Conservation (phyloP, 257 asterid genomes). For the Galeopsis tetrahit region DNA sequence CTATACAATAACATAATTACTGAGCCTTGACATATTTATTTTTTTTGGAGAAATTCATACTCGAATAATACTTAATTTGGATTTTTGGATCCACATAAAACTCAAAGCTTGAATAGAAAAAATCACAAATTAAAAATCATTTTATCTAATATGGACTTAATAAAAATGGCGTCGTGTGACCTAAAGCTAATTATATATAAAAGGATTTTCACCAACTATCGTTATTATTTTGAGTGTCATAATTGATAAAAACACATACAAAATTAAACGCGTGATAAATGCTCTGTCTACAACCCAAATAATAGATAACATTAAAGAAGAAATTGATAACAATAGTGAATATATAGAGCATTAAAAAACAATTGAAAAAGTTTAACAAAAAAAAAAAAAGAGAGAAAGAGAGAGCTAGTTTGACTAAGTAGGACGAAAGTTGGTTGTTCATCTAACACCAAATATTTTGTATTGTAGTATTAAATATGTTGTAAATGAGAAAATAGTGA, state of each 20-base stretch:
- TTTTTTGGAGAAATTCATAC: background rate
- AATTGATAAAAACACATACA: background rate
- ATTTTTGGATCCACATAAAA: background rate
- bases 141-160: background rate
- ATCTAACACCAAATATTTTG: conserved; percentile 22
- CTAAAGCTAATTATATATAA: background rate
- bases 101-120: background rate
- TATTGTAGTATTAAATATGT: conserved; percentile 14
- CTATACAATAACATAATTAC: too few relatives aligned
- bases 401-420: conserved; percentile 21
- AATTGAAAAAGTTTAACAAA: background rate
- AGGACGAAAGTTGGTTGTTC: conserved; percentile 24
- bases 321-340: background rate
- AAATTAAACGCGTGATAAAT: background rate
- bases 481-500: background rate
- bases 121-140: background rate
- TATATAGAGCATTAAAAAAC: background rate
- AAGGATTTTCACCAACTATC: too few relatives aligned
- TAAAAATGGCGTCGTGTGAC: background rate
- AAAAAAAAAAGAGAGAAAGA: background rate
- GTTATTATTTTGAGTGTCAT: background rate
- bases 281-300: background rate
- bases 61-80: background rate
- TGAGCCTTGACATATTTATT: too few relatives aligned
- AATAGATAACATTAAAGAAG: background rate